Evolutionary conservation across 352 stramenopile species (phyloP).

Genomic region (Phytophthora brassicae): DNA sequence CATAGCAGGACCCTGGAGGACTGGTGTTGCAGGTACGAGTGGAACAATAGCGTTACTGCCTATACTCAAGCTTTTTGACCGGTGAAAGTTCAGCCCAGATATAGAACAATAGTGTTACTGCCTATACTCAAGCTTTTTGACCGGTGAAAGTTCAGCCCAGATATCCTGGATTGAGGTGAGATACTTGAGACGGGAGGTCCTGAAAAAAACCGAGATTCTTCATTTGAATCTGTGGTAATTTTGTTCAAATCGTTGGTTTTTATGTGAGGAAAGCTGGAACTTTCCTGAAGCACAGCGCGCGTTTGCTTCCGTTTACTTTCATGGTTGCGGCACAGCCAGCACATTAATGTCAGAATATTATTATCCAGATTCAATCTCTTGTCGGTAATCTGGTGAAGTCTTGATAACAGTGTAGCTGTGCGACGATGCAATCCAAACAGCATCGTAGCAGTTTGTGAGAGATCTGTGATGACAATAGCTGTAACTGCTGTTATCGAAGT

Average conservation of each 20-base stretch:
- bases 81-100: too few relatives aligned
- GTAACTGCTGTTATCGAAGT: neutral
- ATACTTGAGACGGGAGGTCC: neutral
- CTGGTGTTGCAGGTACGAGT: too few relatives aligned
- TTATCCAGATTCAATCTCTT: neutral
- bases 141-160: too few relatives aligned
- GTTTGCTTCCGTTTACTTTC: neutral
- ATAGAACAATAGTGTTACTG: too few relatives aligned
- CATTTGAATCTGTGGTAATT: neutral
- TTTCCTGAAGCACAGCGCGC: neutral
- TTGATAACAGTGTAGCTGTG: neutral
- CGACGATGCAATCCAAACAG: constrained; percentile 11
- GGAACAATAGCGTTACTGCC: neutral
- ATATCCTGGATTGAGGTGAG: too few relatives aligned
- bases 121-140: too few relatives aligned
- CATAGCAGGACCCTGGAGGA: neutral
- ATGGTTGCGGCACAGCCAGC: neutral
- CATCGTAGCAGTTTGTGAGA: constrained; percentile 1
- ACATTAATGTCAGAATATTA: constrained; percentile 1
- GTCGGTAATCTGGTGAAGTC: neutral
- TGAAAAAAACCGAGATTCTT: neutral
- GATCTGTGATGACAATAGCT: constrained; percentile 20
- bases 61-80: too few relatives aligned
- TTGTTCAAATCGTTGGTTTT: neutral
- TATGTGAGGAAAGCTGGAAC: neutral